Conservation (phyloP, 495 filamentous ascomycete species). For the Lophium mytilinum region DNA sequence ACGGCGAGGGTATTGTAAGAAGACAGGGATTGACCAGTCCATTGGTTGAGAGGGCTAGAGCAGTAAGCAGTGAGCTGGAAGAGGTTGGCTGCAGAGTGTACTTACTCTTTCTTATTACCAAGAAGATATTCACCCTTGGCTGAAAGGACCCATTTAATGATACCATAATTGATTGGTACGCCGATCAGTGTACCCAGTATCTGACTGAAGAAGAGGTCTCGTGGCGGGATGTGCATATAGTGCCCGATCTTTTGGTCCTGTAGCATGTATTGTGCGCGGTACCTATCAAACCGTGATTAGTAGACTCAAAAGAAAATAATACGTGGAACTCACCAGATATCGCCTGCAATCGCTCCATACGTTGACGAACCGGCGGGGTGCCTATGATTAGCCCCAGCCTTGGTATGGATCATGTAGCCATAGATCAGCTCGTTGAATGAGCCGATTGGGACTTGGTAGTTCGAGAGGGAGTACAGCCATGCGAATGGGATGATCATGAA, state of each 20-base stretch:
- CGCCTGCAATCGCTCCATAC: slow-evolving; percentile 45
- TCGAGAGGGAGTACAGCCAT: slow-evolving; percentile 50
- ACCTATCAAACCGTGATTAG: slow-evolving; percentile 29
- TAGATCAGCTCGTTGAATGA: slow-evolving; percentile 50
- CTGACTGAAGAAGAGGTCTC: slow-evolving; percentile 43
- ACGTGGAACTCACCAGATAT: slow-evolving; percentile 12
- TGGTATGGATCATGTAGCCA: slow-evolving; percentile 48
- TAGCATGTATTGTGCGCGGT: slow-evolving; percentile 44
- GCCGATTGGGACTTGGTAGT: slow-evolving; percentile 45
- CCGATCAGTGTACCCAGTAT: slow-evolving; percentile 47
- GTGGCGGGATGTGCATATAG: slow-evolving; percentile 47
- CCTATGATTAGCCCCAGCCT: slow-evolving; percentile 31
- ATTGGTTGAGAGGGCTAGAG: slow-evolving; percentile 41
- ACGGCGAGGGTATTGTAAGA: slow-evolving; percentile 43
- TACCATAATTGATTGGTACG: slow-evolving; percentile 41
- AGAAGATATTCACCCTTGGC: slow-evolving; percentile 47
- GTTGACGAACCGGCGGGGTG: slow-evolving; percentile 47
- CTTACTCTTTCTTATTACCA: slow-evolving; percentile 37
- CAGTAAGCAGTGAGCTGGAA: too few relatives aligned
- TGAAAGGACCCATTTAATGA: slow-evolving; percentile 40
- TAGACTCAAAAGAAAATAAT: neutral
- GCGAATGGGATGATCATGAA: slow-evolving; percentile 46
- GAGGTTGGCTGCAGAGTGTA: too few relatives aligned
- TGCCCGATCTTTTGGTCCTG: slow-evolving; percentile 48
- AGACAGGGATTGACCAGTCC: slow-evolving; percentile 45